phyloP scores from a whole-genome alignment of 768 basidiomycete genomes.

The Serendipita vermifera region DNA sequence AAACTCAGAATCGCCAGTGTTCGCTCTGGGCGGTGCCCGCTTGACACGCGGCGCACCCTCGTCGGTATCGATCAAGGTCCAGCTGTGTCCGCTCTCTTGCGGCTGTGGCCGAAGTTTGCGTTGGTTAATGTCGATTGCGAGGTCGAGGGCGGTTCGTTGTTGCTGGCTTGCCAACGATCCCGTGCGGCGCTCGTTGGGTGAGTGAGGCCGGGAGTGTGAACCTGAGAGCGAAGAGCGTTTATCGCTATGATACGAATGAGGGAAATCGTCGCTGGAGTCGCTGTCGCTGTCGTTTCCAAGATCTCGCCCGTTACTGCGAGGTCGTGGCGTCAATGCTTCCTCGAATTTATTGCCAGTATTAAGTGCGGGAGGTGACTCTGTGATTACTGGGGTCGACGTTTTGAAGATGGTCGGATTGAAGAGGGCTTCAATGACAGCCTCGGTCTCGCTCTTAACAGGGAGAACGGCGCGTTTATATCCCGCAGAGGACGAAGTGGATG shows the following conservation, averaged over 20 bases:
- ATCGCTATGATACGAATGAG: neutral
- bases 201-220: neutral
- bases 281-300: neutral
- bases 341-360: too few species aligned
- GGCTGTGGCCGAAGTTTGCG: neutral
- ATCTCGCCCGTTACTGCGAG: neutral
- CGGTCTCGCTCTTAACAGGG: neutral
- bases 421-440: conserved; percentile 6
- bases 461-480: neutral
- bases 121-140: neutral
- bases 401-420: conserved; percentile 2
- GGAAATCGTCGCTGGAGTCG: neutral
- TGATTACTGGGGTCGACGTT: neutral
- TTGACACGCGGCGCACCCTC: neutral
- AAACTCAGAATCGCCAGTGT: conserved; percentile 3
- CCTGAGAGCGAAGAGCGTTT: too few species aligned
- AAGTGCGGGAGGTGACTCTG: neutral
- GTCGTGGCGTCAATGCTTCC: neutral
- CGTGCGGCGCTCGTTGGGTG: neutral
- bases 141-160: neutral
- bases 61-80: neutral
- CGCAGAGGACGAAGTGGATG: neutral
- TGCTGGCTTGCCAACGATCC: neutral
- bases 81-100: neutral
- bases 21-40: neutral